phyloP scores from a whole-genome alignment of 139 green algal genomes.

The Volvox africanus region DNA sequence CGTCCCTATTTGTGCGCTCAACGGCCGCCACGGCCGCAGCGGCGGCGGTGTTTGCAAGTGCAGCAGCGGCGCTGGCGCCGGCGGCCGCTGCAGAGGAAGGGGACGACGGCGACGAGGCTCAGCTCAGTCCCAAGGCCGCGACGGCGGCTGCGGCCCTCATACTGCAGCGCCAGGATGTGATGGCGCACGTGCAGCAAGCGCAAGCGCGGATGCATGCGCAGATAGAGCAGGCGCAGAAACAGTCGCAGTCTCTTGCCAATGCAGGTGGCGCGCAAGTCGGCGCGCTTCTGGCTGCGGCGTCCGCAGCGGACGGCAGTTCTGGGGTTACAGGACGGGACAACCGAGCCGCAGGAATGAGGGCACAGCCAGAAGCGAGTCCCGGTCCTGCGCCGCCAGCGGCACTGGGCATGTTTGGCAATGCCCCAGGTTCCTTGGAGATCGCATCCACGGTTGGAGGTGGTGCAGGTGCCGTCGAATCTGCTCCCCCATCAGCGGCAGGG shows the following conservation, averaged over 20 bases:
- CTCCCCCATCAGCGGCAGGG: too few relatives aligned
- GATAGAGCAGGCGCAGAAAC: not conserved
- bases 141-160: not conserved
- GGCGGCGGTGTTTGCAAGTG: not conserved
- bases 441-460: too few relatives aligned
- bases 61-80: not conserved
- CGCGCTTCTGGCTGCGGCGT: not conserved
- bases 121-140: not conserved
- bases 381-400: too few relatives aligned
- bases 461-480: too few relatives aligned
- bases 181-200: not conserved
- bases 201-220: not conserved
- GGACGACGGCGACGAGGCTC: not conserved
- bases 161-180: conserved; percentile 29
- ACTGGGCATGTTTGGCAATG: too few relatives aligned
- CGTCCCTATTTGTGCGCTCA: not conserved
- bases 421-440: too few relatives aligned
- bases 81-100: not conserved
- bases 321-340: too few relatives aligned
- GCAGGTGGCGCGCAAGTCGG: not conserved
- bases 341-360: too few relatives aligned
- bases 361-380: too few relatives aligned
- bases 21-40: not conserved
- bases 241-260: not conserved
- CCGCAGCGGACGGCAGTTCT: not conserved